A percentile compares a stretch with the other conserved stretches of the same genome.
Conservation (phyloP, 2,329 filamentous ascomycete species). For the Emmonsiellopsis sp. region DNA sequence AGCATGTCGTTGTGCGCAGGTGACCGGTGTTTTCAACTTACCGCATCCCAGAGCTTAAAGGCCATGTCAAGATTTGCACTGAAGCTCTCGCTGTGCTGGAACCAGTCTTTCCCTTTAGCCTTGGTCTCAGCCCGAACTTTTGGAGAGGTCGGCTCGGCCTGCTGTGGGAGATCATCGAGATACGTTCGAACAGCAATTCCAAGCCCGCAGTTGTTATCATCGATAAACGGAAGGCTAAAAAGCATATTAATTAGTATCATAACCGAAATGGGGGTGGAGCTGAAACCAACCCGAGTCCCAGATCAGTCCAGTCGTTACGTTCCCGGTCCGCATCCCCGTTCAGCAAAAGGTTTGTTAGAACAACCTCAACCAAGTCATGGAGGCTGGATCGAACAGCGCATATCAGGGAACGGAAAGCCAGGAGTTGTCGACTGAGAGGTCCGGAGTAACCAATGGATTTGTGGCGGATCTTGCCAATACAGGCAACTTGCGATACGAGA, state of each 20-base stretch:
- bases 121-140: constrained; percentile 43
- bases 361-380: constrained; percentile 75
- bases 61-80: constrained; percentile 49
- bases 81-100: constrained; percentile 52
- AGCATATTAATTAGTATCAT: constrained; percentile 7
- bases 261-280: neutral
- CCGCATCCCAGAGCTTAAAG: constrained; percentile 58
- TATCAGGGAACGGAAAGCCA: constrained; percentile 77
- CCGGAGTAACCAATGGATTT: constrained; percentile 86
- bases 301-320: constrained; percentile 55
- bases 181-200: constrained; percentile 42
- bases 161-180: constrained; percentile 46
- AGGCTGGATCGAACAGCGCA: constrained; percentile 69
- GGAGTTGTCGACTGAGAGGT: constrained; percentile 78
- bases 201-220: constrained; percentile 38
- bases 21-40: constrained; percentile 30
- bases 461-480: constrained; percentile 73
- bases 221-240: constrained; percentile 34
- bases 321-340: constrained; percentile 68
- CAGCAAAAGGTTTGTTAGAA: constrained; percentile 71
- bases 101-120: constrained; percentile 49
- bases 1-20: neutral
- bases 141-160: constrained; percentile 44
- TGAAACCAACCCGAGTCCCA: constrained; percentile 60
- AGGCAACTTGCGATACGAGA: constrained; percentile 78